Evolutionary conservation across 225 moss, liverwort and hornwort genomes (phyloP), one percentile per base, ranked within the genome.

Genomic region (Pseudisothecium myosuroides): DNA sequence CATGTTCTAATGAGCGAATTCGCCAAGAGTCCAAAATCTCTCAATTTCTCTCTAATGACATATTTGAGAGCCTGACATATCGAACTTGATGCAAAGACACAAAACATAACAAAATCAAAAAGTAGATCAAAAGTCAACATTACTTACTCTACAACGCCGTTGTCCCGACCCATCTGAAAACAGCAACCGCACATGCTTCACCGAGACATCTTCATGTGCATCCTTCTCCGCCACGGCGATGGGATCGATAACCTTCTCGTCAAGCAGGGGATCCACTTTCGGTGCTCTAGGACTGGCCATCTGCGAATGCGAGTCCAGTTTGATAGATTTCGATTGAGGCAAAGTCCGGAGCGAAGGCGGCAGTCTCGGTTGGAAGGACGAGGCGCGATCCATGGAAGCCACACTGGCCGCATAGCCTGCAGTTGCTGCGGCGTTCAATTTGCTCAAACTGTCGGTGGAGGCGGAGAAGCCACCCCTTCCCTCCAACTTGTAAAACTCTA

Each of bases 131-230:
- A 79, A 62, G 16, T 18, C 62, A 47, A 58, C 55, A 75, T 47
- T 49, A 90, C 96, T 88, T 91, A 98, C 96, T 90, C 97, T 96
- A 90, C 97, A 97, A 45, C 99, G 97, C 80, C 99, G 89, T 89
- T 97, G 96, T 78, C 99, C 99, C 9, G 96, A 95, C 19, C 85
- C 92, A 74, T 99, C 99, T 63, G 95, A 91, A 91, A 95, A 99
- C 63, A 99, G 91, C 84, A 99, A 84, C 65, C 97, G 92, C 79
- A 97, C 95, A 85, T 95, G 95, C 86, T 96, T 94, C 77, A 94
- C 95, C 37, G 41, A 37, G 65, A 55, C 77, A 31, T 83, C 88
- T 26, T 93, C 93, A 22, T 60, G 41, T 19, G 23, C n/a, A 47
- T 81, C 87, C 85, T 90, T 93, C 39, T 90, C 91, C 27, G 90